Conservation (phyloP, 768 basidiomycete genomes). For the Suillus luteus region DNA sequence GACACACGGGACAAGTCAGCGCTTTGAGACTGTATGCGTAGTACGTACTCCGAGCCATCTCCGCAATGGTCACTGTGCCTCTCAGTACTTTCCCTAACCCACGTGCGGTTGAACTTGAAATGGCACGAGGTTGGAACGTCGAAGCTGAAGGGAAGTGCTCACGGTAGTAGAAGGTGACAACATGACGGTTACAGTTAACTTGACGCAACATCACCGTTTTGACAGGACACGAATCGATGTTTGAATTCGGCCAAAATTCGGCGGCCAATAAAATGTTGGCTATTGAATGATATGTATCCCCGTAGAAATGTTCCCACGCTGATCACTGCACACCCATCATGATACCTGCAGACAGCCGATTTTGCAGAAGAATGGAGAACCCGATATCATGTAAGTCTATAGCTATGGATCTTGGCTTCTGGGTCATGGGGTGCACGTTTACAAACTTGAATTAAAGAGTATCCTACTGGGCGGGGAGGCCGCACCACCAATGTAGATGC, state of each 20-base stretch:
- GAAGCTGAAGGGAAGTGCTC: not conserved
- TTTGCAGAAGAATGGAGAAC: slow-evolving; percentile 45
- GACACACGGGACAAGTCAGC: not conserved
- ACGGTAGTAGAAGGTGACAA: not conserved
- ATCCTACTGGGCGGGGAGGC: slow-evolving; percentile 41
- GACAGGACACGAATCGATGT: not conserved
- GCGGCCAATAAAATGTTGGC: too few species aligned
- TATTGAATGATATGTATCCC: too few species aligned
- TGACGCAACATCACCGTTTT: not conserved
- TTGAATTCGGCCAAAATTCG: too few species aligned
- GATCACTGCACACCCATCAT: too few species aligned
- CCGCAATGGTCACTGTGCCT: not conserved
- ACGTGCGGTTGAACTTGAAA: not conserved
- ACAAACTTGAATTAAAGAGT: slow-evolving; percentile 48
- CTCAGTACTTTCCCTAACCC: not conserved
- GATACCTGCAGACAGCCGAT: slow-evolving; percentile 20
- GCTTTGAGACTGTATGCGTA: not conserved
- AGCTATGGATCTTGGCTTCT: not conserved
- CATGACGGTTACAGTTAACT: too few species aligned
- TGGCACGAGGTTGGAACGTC: not conserved
- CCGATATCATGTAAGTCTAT: slow-evolving; percentile 21
- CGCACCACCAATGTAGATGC: slow-evolving; percentile 44
- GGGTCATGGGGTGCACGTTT: not conserved
- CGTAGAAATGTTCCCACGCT: not conserved
- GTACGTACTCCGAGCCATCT: not conserved